Conservation (phyloP, 495 filamentous ascomycete species). For the Oidiodendron maius region DNA sequence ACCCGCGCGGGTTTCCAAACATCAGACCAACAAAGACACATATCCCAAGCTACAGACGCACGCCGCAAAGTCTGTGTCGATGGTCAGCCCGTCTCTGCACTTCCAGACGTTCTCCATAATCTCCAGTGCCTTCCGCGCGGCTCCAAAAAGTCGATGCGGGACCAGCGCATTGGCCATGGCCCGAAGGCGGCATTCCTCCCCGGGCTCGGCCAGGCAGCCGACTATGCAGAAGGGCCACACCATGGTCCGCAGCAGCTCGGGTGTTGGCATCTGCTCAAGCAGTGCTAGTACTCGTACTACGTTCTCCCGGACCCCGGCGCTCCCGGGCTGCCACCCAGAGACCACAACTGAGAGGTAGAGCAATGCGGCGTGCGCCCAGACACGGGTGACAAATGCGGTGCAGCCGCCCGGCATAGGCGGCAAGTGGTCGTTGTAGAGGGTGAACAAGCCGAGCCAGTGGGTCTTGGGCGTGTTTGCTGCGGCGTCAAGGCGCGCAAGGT, state of each 20-base stretch:
- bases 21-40: slow-evolving; percentile 7
- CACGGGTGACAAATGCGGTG: slow-evolving; percentile 23
- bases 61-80: slow-evolving; percentile 4
- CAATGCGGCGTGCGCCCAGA: slow-evolving; percentile 44
- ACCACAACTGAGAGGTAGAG: slow-evolving; percentile 44
- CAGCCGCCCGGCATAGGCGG: background rate
- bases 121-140: slow-evolving; percentile 21
- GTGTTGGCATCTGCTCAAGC: slow-evolving; percentile 17
- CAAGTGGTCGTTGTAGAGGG: slow-evolving; percentile 3
- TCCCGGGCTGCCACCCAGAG: slow-evolving; percentile 44
- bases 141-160: slow-evolving; percentile 22
- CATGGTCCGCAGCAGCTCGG: slow-evolving; percentile 24
- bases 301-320: slow-evolving; percentile 25
- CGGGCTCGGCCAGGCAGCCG: slow-evolving; percentile 25
- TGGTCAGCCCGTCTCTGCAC: slow-evolving; percentile 11
- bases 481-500: slow-evolving; percentile 25
- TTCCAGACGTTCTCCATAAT: slow-evolving; percentile 26
- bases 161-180: slow-evolving; percentile 17
- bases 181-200: slow-evolving; percentile 21
- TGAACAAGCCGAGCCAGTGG: slow-evolving; percentile 11
- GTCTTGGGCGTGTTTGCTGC: slow-evolving; percentile 5
- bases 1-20: slow-evolving; percentile 5
- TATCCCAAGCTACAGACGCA: slow-evolving; percentile 5
- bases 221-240: slow-evolving; percentile 28
- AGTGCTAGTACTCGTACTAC: slow-evolving; percentile 24